Evolutionary conservation across 805 yeast species (phyloP).

Genomic region (Lipomyces chichibuensis): DNA sequence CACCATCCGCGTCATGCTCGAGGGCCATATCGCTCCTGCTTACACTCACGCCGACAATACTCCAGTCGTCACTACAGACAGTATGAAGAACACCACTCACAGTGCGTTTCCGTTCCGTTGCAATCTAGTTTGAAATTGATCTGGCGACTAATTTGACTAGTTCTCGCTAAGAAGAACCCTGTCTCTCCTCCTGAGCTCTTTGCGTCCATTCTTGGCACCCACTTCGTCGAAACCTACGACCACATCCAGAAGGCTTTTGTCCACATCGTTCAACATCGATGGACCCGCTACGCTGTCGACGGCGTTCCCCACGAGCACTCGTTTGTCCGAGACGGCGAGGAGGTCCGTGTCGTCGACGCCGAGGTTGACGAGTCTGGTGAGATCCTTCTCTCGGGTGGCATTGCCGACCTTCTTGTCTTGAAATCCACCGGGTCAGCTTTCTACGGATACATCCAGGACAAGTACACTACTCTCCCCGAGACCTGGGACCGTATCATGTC

Average conservation of each 20-base stretch:
- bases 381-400: conserved; percentile 55
- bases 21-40: conserved; percentile 76
- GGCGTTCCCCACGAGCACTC: conserved; percentile 84
- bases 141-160: conserved; percentile 27
- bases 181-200: conserved; percentile 91
- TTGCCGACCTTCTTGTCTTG: conserved; percentile 55
- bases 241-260: conserved; percentile 77
- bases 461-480: conserved; percentile 84
- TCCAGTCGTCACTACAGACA: conserved; percentile 79
- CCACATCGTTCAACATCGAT: conserved; percentile 68
- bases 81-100: conserved; percentile 36
- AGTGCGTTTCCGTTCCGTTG: not conserved
- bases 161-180: conserved; percentile 75
- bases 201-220: conserved; percentile 81
- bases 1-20: conserved; percentile 71
- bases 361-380: conserved; percentile 39
- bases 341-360: conserved; percentile 60
- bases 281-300: conserved; percentile 75
- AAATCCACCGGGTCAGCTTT: conserved; percentile 93
- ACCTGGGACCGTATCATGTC: conserved; percentile 84
- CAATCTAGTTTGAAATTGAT: not conserved
- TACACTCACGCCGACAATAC: conserved; percentile 88
- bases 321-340: conserved; percentile 82
- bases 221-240: conserved; percentile 73
- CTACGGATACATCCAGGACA: conserved; percentile 82